These are phyloP conservation scores for Lojkania enalia DNA, from an alignment of 2,329 filamentous ascomycete species.

Conservation along the genomic window DNA sequence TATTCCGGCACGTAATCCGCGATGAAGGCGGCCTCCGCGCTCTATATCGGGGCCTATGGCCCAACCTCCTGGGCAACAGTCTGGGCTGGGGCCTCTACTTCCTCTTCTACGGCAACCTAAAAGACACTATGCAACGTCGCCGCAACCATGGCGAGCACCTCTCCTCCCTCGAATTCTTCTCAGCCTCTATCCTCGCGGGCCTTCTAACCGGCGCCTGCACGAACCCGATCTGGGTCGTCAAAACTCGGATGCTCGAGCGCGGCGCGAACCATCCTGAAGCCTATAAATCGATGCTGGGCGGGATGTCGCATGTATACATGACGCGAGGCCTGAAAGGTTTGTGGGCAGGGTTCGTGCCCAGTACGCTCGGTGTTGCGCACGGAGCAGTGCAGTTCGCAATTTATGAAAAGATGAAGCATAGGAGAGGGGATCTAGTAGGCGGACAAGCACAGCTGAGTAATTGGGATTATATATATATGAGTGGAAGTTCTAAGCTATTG, in stretches of 20 bases:
- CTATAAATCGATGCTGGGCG: slow-evolving; percentile 76
- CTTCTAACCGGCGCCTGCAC: slow-evolving; percentile 78
- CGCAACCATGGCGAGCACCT: slow-evolving; percentile 51
- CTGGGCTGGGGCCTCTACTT: slow-evolving; percentile 93
- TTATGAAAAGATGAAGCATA: slow-evolving; percentile 76
- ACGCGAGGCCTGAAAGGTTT: slow-evolving; percentile 79
- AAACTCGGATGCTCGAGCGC: slow-evolving; percentile 93
- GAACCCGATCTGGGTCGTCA: slow-evolving; percentile 97
- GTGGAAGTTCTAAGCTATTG: slow-evolving; percentile 79
- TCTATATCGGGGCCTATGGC: slow-evolving; percentile 86
- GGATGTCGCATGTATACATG: slow-evolving; percentile 66
- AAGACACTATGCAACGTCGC: slow-evolving; percentile 54
- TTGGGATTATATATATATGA: slow-evolving; percentile 78
- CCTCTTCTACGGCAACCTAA: slow-evolving; percentile 67
- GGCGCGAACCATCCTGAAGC: slow-evolving; percentile 74
- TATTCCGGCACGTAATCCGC: slow-evolving; percentile 55
- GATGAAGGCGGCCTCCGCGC: slow-evolving; percentile 65
- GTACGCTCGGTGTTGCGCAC: slow-evolving; percentile 84
- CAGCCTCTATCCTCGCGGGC: slow-evolving; percentile 71
- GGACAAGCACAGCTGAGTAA: slow-evolving; percentile 60
- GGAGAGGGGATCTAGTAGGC: slow-evolving; percentile 52
- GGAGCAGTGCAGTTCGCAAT: slow-evolving; percentile 95
- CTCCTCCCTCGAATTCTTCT: slow-evolving; percentile 74
- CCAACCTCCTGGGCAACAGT: slow-evolving; percentile 89
- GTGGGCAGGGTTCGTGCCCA: slow-evolving; percentile 83